Evolutionary conservation across 208 protist species (phyloP), one percentile per base, ranked within the genome.

Genomic region (Leishmania aethiopica): DNA sequence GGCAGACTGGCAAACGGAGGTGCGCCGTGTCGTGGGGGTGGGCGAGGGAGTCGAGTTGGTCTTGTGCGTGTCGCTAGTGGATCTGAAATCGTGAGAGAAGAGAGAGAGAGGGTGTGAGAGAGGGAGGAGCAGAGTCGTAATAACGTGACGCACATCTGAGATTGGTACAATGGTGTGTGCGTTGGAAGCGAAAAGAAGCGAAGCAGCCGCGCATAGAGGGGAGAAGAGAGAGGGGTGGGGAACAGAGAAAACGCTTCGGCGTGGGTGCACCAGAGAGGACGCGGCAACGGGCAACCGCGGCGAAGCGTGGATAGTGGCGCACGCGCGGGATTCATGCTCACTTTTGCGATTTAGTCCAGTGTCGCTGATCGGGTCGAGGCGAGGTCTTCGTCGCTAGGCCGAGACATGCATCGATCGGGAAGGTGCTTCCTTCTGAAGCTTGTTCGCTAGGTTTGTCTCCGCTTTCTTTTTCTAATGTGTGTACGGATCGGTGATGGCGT

Each of bases 1-100:
- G 47, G 60, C n/a, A 53, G n/a, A 28, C 51, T 25, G 8, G 28
- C 66, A 77, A 37, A 13, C 55, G 42, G 69, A 85, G 76, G n/a
- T 75, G 45, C 64, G 79, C 57, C 7, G 7, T 32, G 57, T 11
- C 6, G 57, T 62, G 57, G 28, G 8, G 10, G 25, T 13, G 28
- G 22, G 57, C 6, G 57, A 62, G 57, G 28, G 71, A 1, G 5
- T 32, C 28, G 57, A 32, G 5, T 25, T 62, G 57, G 25, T 62
- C 8, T 55, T 55, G 51, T 10, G 51, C 28, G 57, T 62, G 57
- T 62, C 6, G 13, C 25, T 32, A 25, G 25, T 0, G 22, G 8
- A 15, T 62, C 25, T 13, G 57, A 6, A 32, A 32, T 32, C 57
- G 17, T 62, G 57, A 62, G 57, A 62, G 17, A 32, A 11, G 11